A percentile compares a stretch with the other conserved stretches of the same genome.
Evolutionary conservation across 2,329 filamentous ascomycete species (phyloP).

Genomic region (Aureobasidium sp.): DNA sequence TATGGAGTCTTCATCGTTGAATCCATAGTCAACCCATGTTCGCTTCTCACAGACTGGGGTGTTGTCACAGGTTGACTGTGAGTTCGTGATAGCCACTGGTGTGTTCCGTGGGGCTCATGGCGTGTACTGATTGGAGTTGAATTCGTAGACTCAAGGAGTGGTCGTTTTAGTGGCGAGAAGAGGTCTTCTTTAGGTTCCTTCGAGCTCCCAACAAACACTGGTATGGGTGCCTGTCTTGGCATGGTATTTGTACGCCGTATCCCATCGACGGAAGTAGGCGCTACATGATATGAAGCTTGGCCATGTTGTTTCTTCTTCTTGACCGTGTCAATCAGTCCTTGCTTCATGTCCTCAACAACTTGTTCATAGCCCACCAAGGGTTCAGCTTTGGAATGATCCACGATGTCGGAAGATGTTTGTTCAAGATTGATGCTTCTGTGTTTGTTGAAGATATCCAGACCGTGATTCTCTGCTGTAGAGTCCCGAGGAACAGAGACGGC

Average conservation of each 20-base stretch:
- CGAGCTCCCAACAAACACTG: not conserved
- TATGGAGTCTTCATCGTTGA: not conserved
- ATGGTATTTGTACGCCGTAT: not conserved
- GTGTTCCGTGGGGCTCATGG: not conserved
- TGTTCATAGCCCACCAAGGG: conserved; percentile 22
- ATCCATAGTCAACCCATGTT: not conserved
- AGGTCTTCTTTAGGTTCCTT: conserved; percentile 23
- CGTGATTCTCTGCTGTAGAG: not conserved
- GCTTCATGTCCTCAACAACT: conserved; percentile 27
- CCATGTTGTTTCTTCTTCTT: not conserved
- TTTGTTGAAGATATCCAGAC: not conserved
- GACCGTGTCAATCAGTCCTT: conserved; percentile 17
- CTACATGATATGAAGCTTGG: not conserved
- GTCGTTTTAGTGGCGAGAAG: conserved; percentile 26
- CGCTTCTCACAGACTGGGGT: not conserved
- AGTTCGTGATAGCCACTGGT: not conserved
- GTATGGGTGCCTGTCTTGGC: not conserved
- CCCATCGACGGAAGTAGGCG: not conserved
- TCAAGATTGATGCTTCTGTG: not conserved
- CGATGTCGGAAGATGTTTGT: conserved; percentile 12
- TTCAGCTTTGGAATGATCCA: not conserved
- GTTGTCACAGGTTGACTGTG: not conserved
- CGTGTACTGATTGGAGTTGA: not conserved
- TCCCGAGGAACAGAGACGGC: not conserved
- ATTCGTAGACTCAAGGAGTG: not conserved